Evolutionary conservation across 257 asterid species (phyloP).

Genomic region (Solanum clarkiae): DNA sequence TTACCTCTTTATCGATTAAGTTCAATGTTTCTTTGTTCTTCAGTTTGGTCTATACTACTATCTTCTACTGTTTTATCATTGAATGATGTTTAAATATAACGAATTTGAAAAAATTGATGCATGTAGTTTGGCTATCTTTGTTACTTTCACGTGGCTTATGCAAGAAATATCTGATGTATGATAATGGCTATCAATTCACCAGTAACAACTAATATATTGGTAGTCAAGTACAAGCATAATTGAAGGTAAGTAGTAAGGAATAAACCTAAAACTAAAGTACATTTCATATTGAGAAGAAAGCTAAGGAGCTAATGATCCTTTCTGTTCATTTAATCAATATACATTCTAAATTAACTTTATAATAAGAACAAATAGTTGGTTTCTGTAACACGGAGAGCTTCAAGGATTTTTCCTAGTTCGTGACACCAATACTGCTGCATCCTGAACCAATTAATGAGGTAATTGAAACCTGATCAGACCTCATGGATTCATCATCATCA

Average conservation of each 20-base stretch:
- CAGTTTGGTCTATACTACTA: neutral
- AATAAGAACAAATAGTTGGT: neutral
- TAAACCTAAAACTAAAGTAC: neutral
- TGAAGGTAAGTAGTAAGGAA: neutral
- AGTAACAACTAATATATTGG: neutral
- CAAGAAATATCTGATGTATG: neutral
- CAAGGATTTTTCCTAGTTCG: slow-evolving; percentile 12
- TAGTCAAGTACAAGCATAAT: neutral
- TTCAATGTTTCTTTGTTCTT: neutral
- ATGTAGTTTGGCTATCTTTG: neutral
- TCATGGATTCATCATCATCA: slow-evolving; percentile 70
- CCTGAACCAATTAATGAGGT: slow-evolving; percentile 45
- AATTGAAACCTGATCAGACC: slow-evolving; percentile 62
- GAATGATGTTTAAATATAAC: neutral
- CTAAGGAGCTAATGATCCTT: neutral
- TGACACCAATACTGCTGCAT: slow-evolving; percentile 20
- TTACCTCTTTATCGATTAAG: neutral
- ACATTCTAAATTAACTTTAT: neutral
- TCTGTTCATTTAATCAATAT: neutral
- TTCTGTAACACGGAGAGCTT: neutral
- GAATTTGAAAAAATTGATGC: neutral
- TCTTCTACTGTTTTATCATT: neutral
- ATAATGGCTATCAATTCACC: neutral
- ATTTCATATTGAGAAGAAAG: neutral
- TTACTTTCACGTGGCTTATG: neutral